phyloP scores from a whole-genome alignment of 2,329 filamentous ascomycete species.

The Pseudogymnoascus sp. region DNA sequence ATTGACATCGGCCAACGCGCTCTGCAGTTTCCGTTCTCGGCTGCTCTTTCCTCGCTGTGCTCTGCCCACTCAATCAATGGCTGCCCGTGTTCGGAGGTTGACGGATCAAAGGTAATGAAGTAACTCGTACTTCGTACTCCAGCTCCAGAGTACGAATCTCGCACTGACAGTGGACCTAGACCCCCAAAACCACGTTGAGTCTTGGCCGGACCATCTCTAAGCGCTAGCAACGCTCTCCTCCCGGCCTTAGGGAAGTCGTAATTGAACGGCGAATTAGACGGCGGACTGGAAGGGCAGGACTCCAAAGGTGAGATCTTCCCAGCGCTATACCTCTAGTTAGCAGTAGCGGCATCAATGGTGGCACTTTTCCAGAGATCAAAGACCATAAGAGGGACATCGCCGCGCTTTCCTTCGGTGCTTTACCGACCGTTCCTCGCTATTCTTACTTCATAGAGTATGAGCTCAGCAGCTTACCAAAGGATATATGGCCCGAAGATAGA shows the following conservation, averaged over 20 bases:
- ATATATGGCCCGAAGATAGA: background rate
- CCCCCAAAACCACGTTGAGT: background rate
- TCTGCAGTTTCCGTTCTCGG: background rate
- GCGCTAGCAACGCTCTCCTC: background rate
- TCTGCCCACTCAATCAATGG: background rate
- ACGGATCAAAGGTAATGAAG: background rate
- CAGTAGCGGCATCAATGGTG: background rate
- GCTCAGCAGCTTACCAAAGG: background rate
- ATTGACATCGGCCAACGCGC: background rate
- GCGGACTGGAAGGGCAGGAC: too few species aligned
- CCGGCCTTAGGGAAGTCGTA: background rate
- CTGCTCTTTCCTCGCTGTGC: background rate
- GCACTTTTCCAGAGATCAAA: background rate
- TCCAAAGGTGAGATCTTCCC: background rate
- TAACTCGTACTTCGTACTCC: too few species aligned
- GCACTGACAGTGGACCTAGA: slow-evolving; percentile 1
- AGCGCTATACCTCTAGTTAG: background rate
- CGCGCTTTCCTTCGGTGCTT: background rate
- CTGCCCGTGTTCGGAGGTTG: background rate
- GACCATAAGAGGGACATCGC: background rate
- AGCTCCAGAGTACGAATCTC: background rate
- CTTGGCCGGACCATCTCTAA: background rate
- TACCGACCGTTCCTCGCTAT: background rate
- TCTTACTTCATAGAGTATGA: background rate
- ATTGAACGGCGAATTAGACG: background rate